Base-by-base conservation (phyloP, 305 asterid species). In the Fraxinus dipetala region DNA sequence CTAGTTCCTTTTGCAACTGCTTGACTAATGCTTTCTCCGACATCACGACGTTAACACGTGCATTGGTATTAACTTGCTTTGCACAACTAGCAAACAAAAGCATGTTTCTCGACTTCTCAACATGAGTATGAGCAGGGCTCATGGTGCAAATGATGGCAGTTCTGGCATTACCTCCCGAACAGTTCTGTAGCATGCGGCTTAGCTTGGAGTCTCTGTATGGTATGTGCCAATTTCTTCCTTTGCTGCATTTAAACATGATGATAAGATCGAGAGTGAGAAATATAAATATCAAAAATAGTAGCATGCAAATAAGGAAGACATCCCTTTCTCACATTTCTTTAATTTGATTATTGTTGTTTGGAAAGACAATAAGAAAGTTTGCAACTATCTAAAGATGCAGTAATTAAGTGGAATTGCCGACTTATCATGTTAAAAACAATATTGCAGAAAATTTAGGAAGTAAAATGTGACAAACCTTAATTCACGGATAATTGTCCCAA, bases 151-250 rank as follows among this genome's bases (percentile, higher is more conserved):
- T 93, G 40, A 93, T 92, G 4, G 97, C 96, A 0, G 98, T 95
- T 80, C 92, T 84, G 1, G 99, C 99, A 65, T 94, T 94, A 36
- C 99, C 99, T 26, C 99, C 99, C 83, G 94, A 83, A 1, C 95
- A 90, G 88, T 83, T 91, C 78, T 96, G 98, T 8, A 96, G 84
- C 78, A 96, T 96, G 16, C 98, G 95, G 3, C 98, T 94, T 31
- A 96, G 89, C 90, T 94, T 96, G 6, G 99, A 96, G 89, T 96
- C 98, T 86, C 99, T 84, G 82, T 91, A 94, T 20, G 99, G 98
- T 45, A 96, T 61, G 28, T 96, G 99, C 1, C 89, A 96, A 79
- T 89, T 93, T 87, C 92, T 93, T 34, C 97, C 97, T 89, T 94
- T 94, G 93, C 99, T 94, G 92, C 85, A 88, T 70, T 76, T 20